phyloP scores from a whole-genome alignment of 805 yeast species.

The Brettanomyces nanus region DNA sequence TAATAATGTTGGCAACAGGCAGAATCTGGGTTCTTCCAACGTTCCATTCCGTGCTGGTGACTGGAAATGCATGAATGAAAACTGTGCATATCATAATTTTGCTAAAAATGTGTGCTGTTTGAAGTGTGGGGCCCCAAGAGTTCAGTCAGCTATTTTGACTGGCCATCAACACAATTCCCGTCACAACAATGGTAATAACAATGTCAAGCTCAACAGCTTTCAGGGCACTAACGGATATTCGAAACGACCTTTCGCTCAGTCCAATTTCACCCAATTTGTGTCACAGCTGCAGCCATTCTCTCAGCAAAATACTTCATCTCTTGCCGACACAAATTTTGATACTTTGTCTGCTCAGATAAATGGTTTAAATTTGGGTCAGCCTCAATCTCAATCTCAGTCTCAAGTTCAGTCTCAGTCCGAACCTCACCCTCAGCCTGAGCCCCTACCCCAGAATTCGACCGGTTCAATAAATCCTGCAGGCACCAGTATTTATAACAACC shows the following conservation, averaged over 20 bases:
- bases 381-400: no score
- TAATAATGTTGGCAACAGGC: constrained; percentile 12
- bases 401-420: no score
- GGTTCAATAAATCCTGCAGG: no score
- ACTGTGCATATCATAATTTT: constrained; percentile 83
- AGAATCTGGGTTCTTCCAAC: constrained; percentile 23
- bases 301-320: not conserved
- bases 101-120: constrained; percentile 84
- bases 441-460: no score
- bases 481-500: no score
- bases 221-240: not conserved
- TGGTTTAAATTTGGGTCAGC: not conserved
- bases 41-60: constrained; percentile 98
- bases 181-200: constrained; percentile 12
- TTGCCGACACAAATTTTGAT: constrained; percentile 1
- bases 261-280: not conserved
- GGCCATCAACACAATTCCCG: constrained; percentile 23
- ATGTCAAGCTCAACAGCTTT: not conserved
- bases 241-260: not conserved
- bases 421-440: no score
- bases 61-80: constrained; percentile 81
- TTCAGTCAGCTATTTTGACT: constrained; percentile 23
- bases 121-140: constrained; percentile 77
- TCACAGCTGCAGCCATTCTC: not conserved
- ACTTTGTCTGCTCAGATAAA: constrained; percentile 2